phyloP scores from a whole-genome alignment of 768 basidiomycete species.

The Mycena floridula region DNA sequence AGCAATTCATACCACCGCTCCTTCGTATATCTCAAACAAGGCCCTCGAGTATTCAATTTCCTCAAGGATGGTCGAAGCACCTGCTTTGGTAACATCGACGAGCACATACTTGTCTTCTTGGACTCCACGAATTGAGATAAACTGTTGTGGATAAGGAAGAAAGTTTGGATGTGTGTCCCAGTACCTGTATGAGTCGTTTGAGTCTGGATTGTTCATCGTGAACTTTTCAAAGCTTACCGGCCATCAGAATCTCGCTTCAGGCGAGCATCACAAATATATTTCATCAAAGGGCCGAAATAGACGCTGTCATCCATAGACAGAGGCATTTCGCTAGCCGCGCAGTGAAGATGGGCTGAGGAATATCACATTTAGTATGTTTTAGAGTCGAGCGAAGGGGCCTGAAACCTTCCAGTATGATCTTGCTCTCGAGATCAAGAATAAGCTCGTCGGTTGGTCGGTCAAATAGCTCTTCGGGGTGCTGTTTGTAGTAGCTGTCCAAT shows the following conservation, averaged over 20 bases:
- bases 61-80: conserved; percentile 52
- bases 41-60: conserved; percentile 81
- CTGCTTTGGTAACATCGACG: conserved; percentile 50
- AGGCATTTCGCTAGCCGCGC: conserved; percentile 85
- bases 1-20: conserved; percentile 58
- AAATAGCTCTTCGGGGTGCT: conserved; percentile 67
- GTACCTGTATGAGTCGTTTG: conserved; percentile 44
- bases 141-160: conserved; percentile 68
- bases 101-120: conserved; percentile 78
- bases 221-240: conserved; percentile 42
- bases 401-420: conserved; percentile 61
- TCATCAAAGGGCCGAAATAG: conserved; percentile 67
- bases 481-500: conserved; percentile 69
- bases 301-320: conserved; percentile 53
- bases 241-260: conserved; percentile 71
- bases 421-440: conserved; percentile 66
- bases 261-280: conserved; percentile 52
- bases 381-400: not conserved
- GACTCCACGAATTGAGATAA: conserved; percentile 67
- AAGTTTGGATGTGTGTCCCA: conserved; percentile 77
- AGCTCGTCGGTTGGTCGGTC: conserved; percentile 56
- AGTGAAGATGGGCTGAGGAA: conserved; percentile 70
- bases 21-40: conserved; percentile 86
- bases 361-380: conserved; percentile 1
- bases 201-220: not conserved